Base-by-base conservation (phyloP, 2,329 filamentous ascomycete species). In the Aspergillus arachidicola region DNA sequence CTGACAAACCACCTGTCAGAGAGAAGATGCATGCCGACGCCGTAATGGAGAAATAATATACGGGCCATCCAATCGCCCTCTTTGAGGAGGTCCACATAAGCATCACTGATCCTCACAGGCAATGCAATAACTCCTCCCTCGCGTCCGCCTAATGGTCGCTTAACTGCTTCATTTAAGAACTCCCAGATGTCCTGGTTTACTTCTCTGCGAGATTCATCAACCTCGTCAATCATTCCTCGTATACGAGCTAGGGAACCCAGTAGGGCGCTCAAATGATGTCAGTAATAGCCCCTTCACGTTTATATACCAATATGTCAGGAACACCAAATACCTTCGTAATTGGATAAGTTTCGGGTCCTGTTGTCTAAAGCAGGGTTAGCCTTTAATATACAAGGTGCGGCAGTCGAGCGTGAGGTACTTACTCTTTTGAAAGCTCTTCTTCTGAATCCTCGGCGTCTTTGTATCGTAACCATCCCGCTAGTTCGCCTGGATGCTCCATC, bases 1-100 rank as follows among this genome's bases (percentile, higher is more conserved):
- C 68, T 68, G 12, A 76, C 73, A 59, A 73, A 76, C 74, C 74
- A 76, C 34, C 72, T 70, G 61, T 75, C 67, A 1, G 70, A 73
- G 36, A 75, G 53, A n/a, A 76, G 68, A 54, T 73, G 72, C 71
- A 76, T 72, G 0, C 68, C 69, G 4, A 74, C 68, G 3, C 72
- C 71, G 59, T 73, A 74, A 60, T 76, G 70, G 26, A 76, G 57
- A 36, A 75, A 75, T 16, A 76, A 6, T 21, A 76, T 67, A 1
- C 72, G 71, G 12, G 73, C 73, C 43, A 70, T 53, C 74, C 74
- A 76, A 58, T 76, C 72, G 2, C 72, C 74, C 11, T 68, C 60
- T 57, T 74, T 67, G 1, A 75, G 58, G 1, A 73, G 54, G 9
- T 62, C 51, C 16, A 74, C 67, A 34, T 70, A 75, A 1, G 65